A percentile compares a stretch with the other conserved stretches of the same genome.
Evolutionary conservation across 805 yeast species (phyloP).

Genomic region (Komagataella phaffii): DNA sequence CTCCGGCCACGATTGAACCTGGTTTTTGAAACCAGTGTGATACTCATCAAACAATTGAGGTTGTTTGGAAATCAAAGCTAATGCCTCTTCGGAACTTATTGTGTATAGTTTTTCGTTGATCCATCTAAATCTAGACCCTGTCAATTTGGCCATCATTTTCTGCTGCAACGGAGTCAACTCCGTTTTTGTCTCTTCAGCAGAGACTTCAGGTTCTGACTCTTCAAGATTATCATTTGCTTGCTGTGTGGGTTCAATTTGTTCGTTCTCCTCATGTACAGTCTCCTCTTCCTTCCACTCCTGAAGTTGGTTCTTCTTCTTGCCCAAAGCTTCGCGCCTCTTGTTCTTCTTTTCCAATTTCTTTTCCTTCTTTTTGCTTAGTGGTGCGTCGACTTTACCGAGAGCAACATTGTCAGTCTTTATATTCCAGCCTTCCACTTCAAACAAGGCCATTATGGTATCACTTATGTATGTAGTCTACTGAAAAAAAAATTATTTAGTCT

Average conservation of each 20-base stretch:
- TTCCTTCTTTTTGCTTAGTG: constrained; percentile 21
- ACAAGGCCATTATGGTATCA: constrained; percentile 40
- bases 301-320: constrained; percentile 6
- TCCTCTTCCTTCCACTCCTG: constrained; percentile 6
- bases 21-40: constrained; percentile 90
- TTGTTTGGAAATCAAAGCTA: constrained; percentile 57
- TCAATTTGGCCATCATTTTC: constrained; percentile 88
- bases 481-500: background rate
- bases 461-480: background rate
- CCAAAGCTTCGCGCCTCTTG: constrained; percentile 8
- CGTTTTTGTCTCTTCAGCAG: constrained; percentile 1
- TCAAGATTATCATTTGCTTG: constrained; percentile 2
- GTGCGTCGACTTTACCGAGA: constrained; percentile 31
- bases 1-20: constrained; percentile 96
- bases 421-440: constrained; percentile 78
- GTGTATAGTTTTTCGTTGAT: constrained; percentile 96
- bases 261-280: constrained; percentile 4
- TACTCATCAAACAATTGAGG: constrained; percentile 89
- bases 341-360: constrained; percentile 14
- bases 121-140: constrained; percentile 96
- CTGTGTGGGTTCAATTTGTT: constrained; percentile 5
- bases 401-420: constrained; percentile 40
- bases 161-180: constrained; percentile 77
- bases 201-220: constrained; percentile 1
- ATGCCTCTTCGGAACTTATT: constrained; percentile 63